Evolutionary conservation across 805 yeast genomes (phyloP).

Genomic region (Saccharomycopsis sp.): DNA sequence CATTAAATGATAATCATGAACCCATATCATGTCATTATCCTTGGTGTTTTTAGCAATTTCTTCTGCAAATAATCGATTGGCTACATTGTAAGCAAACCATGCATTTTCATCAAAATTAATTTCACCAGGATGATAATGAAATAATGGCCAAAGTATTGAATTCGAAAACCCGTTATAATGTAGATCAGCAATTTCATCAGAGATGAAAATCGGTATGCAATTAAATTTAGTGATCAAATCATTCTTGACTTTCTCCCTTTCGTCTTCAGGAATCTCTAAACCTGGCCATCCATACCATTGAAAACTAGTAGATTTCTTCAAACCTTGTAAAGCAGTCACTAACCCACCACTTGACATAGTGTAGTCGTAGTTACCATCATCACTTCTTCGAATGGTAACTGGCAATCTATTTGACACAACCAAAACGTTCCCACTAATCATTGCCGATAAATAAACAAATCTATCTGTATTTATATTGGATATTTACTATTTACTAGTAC

Average conservation of each 20-base stretch:
- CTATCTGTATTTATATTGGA: too few relatives aligned
- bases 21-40: slow-evolving; percentile 91
- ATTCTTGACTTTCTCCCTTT: slow-evolving; percentile 56
- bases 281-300: slow-evolving; percentile 99
- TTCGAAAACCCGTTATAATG: slow-evolving; percentile 96
- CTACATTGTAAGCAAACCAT: slow-evolving; percentile 96
- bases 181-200: slow-evolving; percentile 86
- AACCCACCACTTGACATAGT: slow-evolving; percentile 96
- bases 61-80: slow-evolving; percentile 75
- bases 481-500: too few relatives aligned
- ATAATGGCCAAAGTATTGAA: slow-evolving; percentile 94
- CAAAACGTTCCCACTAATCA: slow-evolving; percentile 57
- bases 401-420: slow-evolving; percentile 95
- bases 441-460: too few relatives aligned
- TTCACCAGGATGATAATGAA: slow-evolving; percentile 98
- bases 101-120: slow-evolving; percentile 96
- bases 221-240: slow-evolving; percentile 74
- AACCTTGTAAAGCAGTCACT: slow-evolving; percentile 91
- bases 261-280: slow-evolving; percentile 73
- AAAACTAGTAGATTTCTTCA: slow-evolving; percentile 73
- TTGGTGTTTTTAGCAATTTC: slow-evolving; percentile 61
- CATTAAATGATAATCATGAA: slow-evolving; percentile 97
- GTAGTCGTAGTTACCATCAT: slow-evolving; percentile 64
- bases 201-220: slow-evolving; percentile 83
- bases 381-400: slow-evolving; percentile 71